Conservation (phyloP, 306 rosid genomes). For the Trichosanthes truncata region DNA sequence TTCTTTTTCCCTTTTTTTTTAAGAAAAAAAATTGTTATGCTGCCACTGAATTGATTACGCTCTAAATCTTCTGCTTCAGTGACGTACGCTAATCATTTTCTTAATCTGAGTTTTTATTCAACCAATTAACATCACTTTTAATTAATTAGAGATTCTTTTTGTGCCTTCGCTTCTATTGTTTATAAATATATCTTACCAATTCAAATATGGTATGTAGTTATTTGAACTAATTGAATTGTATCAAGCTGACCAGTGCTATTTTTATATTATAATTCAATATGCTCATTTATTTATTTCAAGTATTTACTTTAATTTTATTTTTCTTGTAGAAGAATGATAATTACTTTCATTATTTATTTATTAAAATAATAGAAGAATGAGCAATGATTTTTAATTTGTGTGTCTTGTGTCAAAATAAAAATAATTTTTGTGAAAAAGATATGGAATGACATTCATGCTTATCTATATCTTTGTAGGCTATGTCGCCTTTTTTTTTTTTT, state of each 20-base stretch:
- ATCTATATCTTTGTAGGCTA: too few relatives aligned
- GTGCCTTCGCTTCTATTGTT: neutral
- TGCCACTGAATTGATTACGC: neutral
- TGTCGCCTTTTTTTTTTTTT: too few relatives aligned
- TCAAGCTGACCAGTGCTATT: neutral
- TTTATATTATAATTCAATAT: too few relatives aligned
- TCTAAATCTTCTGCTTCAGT: neutral
- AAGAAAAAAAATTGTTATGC: neutral
- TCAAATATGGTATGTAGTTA: neutral
- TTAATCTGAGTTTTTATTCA: neutral
- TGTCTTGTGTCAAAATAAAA: too few relatives aligned
- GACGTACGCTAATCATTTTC: neutral
- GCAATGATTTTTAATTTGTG: too few relatives aligned
- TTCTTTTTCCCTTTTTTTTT: neutral
- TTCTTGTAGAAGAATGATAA: too few relatives aligned
- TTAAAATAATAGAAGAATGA: too few relatives aligned
- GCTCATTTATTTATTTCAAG: too few relatives aligned
- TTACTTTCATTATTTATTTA: too few relatives aligned
- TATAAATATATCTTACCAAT: neutral
- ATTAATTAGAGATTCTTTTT: neutral
- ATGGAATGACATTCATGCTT: too few relatives aligned
- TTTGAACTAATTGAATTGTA: neutral
- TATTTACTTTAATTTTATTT: too few relatives aligned
- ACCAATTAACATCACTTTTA: neutral
- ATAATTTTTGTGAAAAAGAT: too few relatives aligned